Evolutionary conservation across 352 stramenopile species (phyloP), one percentile per base, ranked within the genome.

Genomic region (Globisporangium mamillatum): DNA sequence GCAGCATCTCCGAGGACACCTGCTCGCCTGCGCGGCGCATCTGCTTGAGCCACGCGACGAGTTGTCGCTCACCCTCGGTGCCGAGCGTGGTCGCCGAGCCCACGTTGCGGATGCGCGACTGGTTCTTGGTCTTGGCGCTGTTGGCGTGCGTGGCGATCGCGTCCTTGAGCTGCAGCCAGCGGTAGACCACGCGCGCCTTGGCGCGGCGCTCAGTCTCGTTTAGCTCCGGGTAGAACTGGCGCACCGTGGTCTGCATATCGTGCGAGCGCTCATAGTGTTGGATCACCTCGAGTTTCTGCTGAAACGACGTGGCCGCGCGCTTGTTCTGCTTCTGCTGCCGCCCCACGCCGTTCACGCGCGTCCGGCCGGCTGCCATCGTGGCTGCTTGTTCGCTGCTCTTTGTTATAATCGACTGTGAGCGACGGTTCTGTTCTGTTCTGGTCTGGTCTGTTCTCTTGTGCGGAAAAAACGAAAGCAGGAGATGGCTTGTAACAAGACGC

Each of bases 301-400:
- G 54, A 54, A 68, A 68, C 63, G 63, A 63, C 54, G 63, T 68
- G 18, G 63, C 55, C 22, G 63, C 53, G 54, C 63, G 63, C 63
- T 68, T 68, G 63, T 63, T 29, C 63, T 68, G 63, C 63, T 68
- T 68, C 54, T 68, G 34, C 36, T 57, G 63, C 38, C 63, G 54
- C 20, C 63, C 63, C 3, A 22, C 20, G 63, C 63, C 63, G 20
- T 67, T 54, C 32, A 67, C 34, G 52, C 62, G 62, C 22, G 55
- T 34, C 2, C 62, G n/a, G 10, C 62, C 62, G 1, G 52, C 52
- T 29, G 22, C 34, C 50, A 60, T 61, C 24, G 9, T 44, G 10
- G 60, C 32, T 64, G n/a, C 27, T 32, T 32, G 32, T 9, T 38
- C 14, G 36, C 9, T 41, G 36, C 41, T 64, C n/a, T 27, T 46